Base-by-base conservation (phyloP, 1,139 yeast genomes). In the Wickerhamiella infanticola region DNA sequence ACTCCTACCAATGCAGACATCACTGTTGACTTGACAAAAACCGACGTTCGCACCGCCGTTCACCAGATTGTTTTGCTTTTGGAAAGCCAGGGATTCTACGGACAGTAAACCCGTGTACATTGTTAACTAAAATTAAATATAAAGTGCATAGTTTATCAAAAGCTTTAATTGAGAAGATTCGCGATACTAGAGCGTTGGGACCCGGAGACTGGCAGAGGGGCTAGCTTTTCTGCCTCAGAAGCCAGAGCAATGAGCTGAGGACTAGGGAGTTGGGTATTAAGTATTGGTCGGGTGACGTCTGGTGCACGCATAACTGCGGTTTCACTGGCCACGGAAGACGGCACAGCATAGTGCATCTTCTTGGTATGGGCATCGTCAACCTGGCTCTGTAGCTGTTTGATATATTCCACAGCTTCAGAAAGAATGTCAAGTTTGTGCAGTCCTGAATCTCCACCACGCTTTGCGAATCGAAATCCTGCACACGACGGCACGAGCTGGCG, bases 401-500 rank as follows among this genome's bases (percentile, higher is more conserved):
- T 78, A 58, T 83, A 82, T 55, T 81, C 88, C 27, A 83, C 94
- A 0, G 90, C 77, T 24, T 85, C 80, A 61, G 82, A 85, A 42
- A 83, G 64, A 29, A 83, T 81, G 11, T 86, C 83, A 50, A 83
- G 70, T 61, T 83, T 83, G 64, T 83, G 85, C 76, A 83, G 79
- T 7, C 83, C 82, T 49, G 76, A 80, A 46, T 62, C 66, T 23
- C 62, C 59, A 9, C 62, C 60, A 11, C 56, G 46, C 27, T 57
- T 59, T 43, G 60, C 57, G 24, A 61, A 56, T 26, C 63, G 58
- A 23, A 65, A 61, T 38, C 63, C 65, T 38, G 81, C 65, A 60
- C 94, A 83, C 9, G 93, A 88, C 1, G 94, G 94, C 24, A 83
- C 79, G 45, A 83, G 64, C 55, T 73, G 77, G 58, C 83, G 81